Percentiles rank a stretch among this genome's conserved stretches.
These are phyloP conservation scores for Cantharellus anzutake DNA, from an alignment of 768 basidiomycete genomes.

Conservation along the genomic window DNA sequence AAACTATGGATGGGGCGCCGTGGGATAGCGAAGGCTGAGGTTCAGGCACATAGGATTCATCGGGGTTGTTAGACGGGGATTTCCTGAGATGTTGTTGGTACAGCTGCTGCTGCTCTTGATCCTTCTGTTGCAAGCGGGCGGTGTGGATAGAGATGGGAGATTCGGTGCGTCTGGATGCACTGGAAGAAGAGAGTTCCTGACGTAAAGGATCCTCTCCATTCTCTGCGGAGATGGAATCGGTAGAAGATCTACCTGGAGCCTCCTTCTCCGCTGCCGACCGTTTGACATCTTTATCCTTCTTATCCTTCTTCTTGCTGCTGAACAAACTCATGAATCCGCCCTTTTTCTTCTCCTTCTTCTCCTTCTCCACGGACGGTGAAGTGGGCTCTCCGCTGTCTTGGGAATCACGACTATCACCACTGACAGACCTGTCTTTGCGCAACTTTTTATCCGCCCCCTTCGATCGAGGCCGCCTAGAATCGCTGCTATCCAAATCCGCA, in stretches of 20 bases:
- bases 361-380: constrained; percentile 22
- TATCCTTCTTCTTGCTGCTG: constrained; percentile 47
- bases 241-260: constrained; percentile 7
- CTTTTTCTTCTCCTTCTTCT: constrained; percentile 20
- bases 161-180: constrained; percentile 34
- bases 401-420: neutral
- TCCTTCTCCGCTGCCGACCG: neutral
- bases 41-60: constrained; percentile 51
- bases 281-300: constrained; percentile 34
- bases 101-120: constrained; percentile 71
- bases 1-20: constrained; percentile 8
- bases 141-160: constrained; percentile 38
- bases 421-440: constrained; percentile 23
- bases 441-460: constrained; percentile 25
- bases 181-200: constrained; percentile 9
- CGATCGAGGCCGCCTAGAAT: constrained; percentile 31
- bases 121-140: constrained; percentile 46
- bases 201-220: neutral
- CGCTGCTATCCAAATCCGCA: constrained; percentile 11
- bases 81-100: constrained; percentile 82
- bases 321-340: constrained; percentile 67
- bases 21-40: constrained; percentile 49
- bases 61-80: constrained; percentile 62
- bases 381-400: neutral
- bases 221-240: constrained; percentile 2